Base-by-base conservation (phyloP, 495 filamentous ascomycete species). In the Astrocystis sublimbata region DNA sequence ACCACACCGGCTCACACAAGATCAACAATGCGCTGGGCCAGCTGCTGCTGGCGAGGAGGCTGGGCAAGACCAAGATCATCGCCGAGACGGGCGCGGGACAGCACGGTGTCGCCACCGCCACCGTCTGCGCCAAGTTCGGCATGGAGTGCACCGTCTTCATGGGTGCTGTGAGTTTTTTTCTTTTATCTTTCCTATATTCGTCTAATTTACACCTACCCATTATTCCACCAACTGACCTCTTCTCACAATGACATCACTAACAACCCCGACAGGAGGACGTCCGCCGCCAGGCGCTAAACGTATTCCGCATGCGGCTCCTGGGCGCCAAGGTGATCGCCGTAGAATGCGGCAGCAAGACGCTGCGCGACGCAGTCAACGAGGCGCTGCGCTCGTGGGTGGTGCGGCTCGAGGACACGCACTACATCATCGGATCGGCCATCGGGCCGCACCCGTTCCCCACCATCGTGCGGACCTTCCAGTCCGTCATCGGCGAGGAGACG, bases 21-120 rank as follows among this genome's bases (percentile, higher is more conserved):
- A 97, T 98, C 79, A 98, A 98, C 78, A 97, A 97, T 70, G 93
- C 93, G 4, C 73, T 97, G 17, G 93, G 93, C 12, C 93, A 97
- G 74, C 86, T 92, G 43, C 85, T 98, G 0, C 79, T 98, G 8
- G 93, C 93, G 0, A 80, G 81, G 26, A 80, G 89, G 49, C 77
- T 97, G 42, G 93, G 93, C 12, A 98, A 98, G 81, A 96, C 83
- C 10, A 87, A 90, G 73, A 96, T 98, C 66, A 97, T 97, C 63
- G 93, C 93, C 40, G 93, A 97, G 75, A 97, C 93, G 10, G 93
- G 93, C 55, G 93, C 93, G n/a, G 93, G 93, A 30, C 93, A 97
- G 72, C 93, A 98, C 75, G 93, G 93, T 78, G 93, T 98, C 13
- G 93, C 93, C 4, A 96, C 92, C 9, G 93, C 93, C 0, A 97